Percentiles rank a stretch among this genome's conserved stretches.
These are phyloP conservation scores for Haplosporangium sp. DNA, from an alignment of 371 early-diverging fungal species.

Conservation along the genomic window DNA sequence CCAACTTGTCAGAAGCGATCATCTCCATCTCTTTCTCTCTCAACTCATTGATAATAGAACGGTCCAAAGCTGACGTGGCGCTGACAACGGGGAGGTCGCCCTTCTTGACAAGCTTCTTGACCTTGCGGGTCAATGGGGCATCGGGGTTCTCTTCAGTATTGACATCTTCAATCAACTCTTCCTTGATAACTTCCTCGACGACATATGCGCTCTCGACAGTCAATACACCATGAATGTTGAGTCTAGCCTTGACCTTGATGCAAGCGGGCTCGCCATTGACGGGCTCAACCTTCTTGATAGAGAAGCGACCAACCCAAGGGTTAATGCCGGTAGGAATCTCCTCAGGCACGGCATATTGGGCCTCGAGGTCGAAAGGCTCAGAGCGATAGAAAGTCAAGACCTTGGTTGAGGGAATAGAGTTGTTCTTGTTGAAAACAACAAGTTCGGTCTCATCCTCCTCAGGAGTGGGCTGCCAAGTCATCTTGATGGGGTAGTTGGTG, in stretches of 20 bases:
- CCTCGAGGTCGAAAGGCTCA: slow-evolving; percentile 86
- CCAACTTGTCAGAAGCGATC: slow-evolving; percentile 87
- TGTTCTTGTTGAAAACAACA: slow-evolving; percentile 57
- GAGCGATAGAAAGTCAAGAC: slow-evolving; percentile 68
- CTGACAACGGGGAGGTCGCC: slow-evolving; percentile 83
- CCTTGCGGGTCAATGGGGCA: slow-evolving; percentile 65
- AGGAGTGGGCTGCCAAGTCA: slow-evolving; percentile 78
- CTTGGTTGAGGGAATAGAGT: slow-evolving; percentile 66
- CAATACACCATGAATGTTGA: slow-evolving; percentile 88
- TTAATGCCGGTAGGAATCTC: slow-evolving; percentile 42
- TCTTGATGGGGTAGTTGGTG: slow-evolving; percentile 80
- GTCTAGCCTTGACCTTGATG: slow-evolving; percentile 93
- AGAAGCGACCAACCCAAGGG: slow-evolving; percentile 54
- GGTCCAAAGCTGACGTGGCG: slow-evolving; percentile 69
- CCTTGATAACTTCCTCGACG: slow-evolving; percentile 88
- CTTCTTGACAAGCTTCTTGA: slow-evolving; percentile 92
- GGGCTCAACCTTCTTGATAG: slow-evolving; percentile 67
- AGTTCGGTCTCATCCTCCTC: slow-evolving; percentile 82
- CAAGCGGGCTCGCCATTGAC: slow-evolving; percentile 73
- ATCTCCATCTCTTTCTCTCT: slow-evolving; percentile 88
- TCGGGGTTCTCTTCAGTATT: slow-evolving; percentile 66
- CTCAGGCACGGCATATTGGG: slow-evolving; percentile 69
- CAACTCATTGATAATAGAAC: slow-evolving; percentile 69
- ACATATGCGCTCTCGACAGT: slow-evolving; percentile 88
- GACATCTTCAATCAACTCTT: slow-evolving; percentile 70